Evolutionary conservation across 106 monocot genomes (phyloP).

Genomic region (Phalaenopsis aphrodite): DNA sequence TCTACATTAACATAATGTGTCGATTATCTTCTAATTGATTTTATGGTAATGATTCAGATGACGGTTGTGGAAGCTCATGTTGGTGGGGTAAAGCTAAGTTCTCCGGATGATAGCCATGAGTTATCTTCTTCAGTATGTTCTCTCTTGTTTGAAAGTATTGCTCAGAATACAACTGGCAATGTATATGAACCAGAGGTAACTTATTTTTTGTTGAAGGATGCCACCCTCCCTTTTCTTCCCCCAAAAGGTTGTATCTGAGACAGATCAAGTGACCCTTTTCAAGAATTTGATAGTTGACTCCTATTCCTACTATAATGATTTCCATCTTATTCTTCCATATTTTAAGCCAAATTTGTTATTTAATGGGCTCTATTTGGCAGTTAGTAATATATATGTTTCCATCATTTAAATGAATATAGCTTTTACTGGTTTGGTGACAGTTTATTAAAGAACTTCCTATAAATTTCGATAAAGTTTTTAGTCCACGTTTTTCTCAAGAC

Average conservation of each 20-base stretch:
- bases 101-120: conserved; percentile 33
- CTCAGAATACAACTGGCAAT: conserved; percentile 83
- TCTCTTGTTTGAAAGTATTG: conserved; percentile 77
- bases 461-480: not conserved
- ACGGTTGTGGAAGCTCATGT: conserved; percentile 75
- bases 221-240: not conserved
- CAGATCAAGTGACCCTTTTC: not conserved
- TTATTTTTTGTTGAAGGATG: not conserved
- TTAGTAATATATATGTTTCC: not conserved
- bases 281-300: not conserved
- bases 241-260: not conserved
- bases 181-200: conserved; percentile 76
- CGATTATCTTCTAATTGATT: conserved; percentile 4
- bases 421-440: not conserved
- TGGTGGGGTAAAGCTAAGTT: conserved; percentile 49
- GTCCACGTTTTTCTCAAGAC: not conserved
- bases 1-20: not conserved
- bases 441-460: not conserved
- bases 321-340: not conserved
- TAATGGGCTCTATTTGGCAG: not conserved
- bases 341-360: not conserved
- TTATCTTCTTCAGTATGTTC: conserved; percentile 37
- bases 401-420: not conserved
- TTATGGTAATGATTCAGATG: conserved; percentile 50
- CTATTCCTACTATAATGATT: not conserved